Evolutionary conservation across 1,284 basidiomycete genomes (phyloP).

Genomic region (Boletus smithii): DNA sequence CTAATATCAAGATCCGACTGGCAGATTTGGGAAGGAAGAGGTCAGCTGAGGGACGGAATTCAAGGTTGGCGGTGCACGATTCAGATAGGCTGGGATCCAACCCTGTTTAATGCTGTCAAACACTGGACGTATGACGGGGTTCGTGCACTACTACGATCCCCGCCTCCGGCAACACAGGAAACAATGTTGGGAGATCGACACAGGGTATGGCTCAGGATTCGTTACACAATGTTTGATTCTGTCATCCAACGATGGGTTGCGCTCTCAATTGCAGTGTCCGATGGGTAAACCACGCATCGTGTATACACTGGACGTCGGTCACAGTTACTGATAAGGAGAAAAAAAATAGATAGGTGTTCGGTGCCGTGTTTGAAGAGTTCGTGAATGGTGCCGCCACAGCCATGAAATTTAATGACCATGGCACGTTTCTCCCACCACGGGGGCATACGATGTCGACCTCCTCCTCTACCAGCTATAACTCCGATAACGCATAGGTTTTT

Average conservation of each 20-base stretch:
- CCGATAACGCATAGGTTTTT: constrained; percentile 1
- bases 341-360: background rate
- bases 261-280: constrained; percentile 1
- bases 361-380: background rate
- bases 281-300: background rate
- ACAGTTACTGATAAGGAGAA: constrained; percentile 3
- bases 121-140: background rate
- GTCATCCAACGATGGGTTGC: background rate
- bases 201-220: constrained; percentile 1
- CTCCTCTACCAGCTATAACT: background rate
- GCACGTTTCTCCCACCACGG: constrained; percentile 1
- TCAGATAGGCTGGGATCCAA: constrained; percentile 1
- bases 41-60: constrained; percentile 11
- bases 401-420: background rate
- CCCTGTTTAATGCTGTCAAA: background rate
- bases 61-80: constrained; percentile 7
- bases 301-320: constrained; percentile 1
- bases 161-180: background rate
- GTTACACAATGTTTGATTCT: background rate
- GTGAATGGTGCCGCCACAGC: background rate
- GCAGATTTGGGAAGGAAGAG: constrained; percentile 4
- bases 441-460: background rate
- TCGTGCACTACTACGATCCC: background rate
- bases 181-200: constrained; percentile 6
- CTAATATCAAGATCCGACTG: constrained; percentile 18